These are phyloP conservation scores for Acmispon strigosus DNA, from an alignment of 306 rosid species.

Conservation along the genomic window DNA sequence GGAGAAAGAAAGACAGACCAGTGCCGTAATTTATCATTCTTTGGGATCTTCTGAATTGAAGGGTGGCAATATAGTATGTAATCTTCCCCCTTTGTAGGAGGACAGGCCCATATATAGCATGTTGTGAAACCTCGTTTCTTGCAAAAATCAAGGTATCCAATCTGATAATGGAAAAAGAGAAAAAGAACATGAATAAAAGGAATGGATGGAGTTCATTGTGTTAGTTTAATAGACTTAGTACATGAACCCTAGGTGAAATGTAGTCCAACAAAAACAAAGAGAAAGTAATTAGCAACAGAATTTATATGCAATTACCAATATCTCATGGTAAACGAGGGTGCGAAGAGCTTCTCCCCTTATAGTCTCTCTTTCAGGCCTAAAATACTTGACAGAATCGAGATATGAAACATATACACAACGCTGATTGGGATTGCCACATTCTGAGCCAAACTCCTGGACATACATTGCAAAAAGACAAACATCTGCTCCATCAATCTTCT, in stretches of 20 bases:
- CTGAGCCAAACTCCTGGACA: conserved; percentile 57
- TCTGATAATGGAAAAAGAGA: conserved; percentile 22
- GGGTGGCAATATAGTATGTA: conserved; percentile 61
- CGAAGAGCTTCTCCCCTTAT: conserved; percentile 58
- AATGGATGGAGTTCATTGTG: not conserved
- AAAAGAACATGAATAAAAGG: not conserved
- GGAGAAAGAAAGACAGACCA: conserved; percentile 37
- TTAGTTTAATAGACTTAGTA: not conserved
- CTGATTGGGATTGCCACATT: no score
- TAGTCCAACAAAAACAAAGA: not conserved
- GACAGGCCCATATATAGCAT: conserved; percentile 66
- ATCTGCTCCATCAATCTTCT: conserved; percentile 63
- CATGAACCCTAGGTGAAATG: not conserved
- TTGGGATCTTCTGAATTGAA: conserved; percentile 49
- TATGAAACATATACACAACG: conserved; percentile 30
- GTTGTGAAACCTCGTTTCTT: conserved; percentile 58
- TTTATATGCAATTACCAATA: conserved; percentile 41
- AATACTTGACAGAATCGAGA: conserved; percentile 66
- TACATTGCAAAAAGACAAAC: conserved; percentile 59
- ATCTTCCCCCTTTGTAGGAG: conserved; percentile 55
- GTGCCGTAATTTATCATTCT: conserved; percentile 41
- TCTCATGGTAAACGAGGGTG: conserved; percentile 67
- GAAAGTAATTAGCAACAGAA: not conserved
- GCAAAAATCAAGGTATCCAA: conserved; percentile 67
- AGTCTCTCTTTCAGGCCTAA: conserved; percentile 43